Conservation (phyloP, 2,329 filamentous ascomycete species). For the Parascedosporium putredinis region DNA sequence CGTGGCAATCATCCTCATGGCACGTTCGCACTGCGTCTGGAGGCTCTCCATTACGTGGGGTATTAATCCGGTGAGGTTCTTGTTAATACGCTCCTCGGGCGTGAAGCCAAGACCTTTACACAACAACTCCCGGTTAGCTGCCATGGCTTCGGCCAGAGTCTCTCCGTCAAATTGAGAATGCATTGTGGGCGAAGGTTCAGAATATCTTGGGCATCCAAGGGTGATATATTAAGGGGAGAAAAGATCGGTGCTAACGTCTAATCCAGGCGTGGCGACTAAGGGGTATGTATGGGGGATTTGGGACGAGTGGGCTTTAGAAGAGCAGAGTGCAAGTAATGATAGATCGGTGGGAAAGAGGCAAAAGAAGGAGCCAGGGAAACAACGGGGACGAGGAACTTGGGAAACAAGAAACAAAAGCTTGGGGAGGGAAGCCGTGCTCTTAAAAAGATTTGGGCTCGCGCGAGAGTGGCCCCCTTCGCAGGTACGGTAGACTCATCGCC, state of each 20-base stretch:
- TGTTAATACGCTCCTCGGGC: slow-evolving; percentile 50
- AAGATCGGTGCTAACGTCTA: too few relatives aligned
- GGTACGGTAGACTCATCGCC: too few relatives aligned
- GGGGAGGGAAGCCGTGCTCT: slow-evolving; percentile 1
- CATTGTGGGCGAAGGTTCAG: neutral
- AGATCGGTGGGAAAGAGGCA: neutral
- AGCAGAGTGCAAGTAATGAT: too few relatives aligned
- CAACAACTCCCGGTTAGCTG: slow-evolving; percentile 7
- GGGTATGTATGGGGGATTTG: too few relatives aligned
- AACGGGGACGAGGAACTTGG: slow-evolving; percentile 3
- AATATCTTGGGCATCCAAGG: neutral
- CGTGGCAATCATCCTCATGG: slow-evolving; percentile 63
- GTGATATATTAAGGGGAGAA: neutral
- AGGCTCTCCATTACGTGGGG: slow-evolving; percentile 53
- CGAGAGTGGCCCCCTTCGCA: neutral
- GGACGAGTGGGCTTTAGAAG: too few relatives aligned
- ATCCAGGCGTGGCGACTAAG: too few relatives aligned
- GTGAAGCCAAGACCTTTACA: slow-evolving; percentile 50
- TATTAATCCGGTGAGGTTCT: slow-evolving; percentile 56
- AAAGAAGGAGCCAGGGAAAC: slow-evolving; percentile 10
- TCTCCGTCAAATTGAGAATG: slow-evolving; percentile 4
- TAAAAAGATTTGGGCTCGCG: slow-evolving; percentile 1
- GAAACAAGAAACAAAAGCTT: slow-evolving; percentile 7
- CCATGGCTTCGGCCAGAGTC: neutral
- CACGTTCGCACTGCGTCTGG: slow-evolving; percentile 51